Evolutionary conservation across 805 yeast genomes (phyloP).

Genomic region (Spathaspora hagerdaliae): DNA sequence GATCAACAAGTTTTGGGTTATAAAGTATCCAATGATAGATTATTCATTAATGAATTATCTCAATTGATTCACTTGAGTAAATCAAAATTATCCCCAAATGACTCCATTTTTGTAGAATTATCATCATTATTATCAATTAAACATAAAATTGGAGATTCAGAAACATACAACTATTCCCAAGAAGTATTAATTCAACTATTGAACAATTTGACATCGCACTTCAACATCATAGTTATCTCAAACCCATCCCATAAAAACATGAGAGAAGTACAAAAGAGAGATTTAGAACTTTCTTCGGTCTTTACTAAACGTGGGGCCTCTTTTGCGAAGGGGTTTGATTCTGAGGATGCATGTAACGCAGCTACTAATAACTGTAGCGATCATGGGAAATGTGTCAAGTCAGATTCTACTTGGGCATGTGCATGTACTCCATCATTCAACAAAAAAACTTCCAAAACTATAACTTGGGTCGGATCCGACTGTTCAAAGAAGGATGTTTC

Average conservation of each 20-base stretch:
- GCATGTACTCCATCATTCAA: conserved; percentile 43
- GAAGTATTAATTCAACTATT: conserved; percentile 29
- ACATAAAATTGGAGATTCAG: conserved; percentile 42
- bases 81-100: conserved; percentile 11
- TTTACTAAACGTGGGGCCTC: conserved; percentile 6
- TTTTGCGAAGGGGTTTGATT: conserved; percentile 27
- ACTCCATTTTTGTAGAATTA: conserved; percentile 33
- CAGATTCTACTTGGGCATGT: conserved; percentile 44
- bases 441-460: conserved; percentile 40
- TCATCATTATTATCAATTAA: conserved; percentile 41
- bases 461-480: conserved; percentile 52
- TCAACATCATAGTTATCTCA: conserved; percentile 28
- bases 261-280: conserved; percentile 9
- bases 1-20: conserved; percentile 20
- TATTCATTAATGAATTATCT: conserved; percentile 46
- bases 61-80: conserved; percentile 41
- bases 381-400: conserved; percentile 50
- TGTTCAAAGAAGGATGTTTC: conserved; percentile 69
- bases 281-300: conserved; percentile 15
- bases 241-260: background rate
- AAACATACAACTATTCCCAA: conserved; percentile 37
- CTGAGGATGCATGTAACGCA: conserved; percentile 45
- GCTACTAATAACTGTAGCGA: conserved; percentile 47
- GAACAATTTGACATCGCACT: conserved; percentile 13
- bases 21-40: conserved; percentile 39